Conservation (phyloP, 306 rosid genomes). For the Gastrolobium villosum region DNA sequence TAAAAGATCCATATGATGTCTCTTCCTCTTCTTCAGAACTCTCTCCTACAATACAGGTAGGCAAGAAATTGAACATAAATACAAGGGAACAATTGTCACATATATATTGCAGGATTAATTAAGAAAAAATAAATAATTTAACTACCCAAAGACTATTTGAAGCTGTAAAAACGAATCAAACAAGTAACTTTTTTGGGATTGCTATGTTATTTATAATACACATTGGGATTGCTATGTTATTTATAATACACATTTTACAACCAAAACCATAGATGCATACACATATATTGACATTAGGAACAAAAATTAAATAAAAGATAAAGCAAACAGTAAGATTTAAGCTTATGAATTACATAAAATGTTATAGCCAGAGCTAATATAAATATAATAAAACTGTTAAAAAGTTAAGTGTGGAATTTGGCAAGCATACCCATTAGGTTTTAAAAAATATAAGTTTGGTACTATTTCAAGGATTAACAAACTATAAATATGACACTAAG, state of each 20-base stretch:
- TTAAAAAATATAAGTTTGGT: not conserved
- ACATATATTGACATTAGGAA: constrained; percentile 3
- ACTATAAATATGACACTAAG: not conserved
- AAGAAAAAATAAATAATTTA: constrained; percentile 38
- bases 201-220: constrained; percentile 13
- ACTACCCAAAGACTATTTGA: constrained; percentile 3
- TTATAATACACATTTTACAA: constrained; percentile 16
- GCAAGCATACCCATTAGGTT: constrained; percentile 27
- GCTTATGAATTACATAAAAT: not conserved
- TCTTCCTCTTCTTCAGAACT: constrained; percentile 68
- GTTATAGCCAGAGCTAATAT: not conserved
- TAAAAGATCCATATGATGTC: constrained; percentile 81
- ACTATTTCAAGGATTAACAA: constrained; percentile 14
- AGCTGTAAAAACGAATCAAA: constrained; percentile 41
- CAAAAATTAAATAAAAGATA: not conserved
- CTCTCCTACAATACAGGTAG: constrained; percentile 56
- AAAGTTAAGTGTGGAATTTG: not conserved
- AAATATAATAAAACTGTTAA: not conserved
- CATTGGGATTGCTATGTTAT: constrained; percentile 28
- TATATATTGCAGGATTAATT: constrained; percentile 30
- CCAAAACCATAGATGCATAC: constrained; percentile 3
- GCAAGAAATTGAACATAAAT: constrained; percentile 23
- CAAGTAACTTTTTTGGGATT: constrained; percentile 8
- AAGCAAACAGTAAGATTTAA: constrained; percentile 25
- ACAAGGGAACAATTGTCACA: constrained; percentile 31